Evolutionary conservation across 2,329 filamentous ascomycete species (phyloP).

Genomic region (Nemania bipapillata): DNA sequence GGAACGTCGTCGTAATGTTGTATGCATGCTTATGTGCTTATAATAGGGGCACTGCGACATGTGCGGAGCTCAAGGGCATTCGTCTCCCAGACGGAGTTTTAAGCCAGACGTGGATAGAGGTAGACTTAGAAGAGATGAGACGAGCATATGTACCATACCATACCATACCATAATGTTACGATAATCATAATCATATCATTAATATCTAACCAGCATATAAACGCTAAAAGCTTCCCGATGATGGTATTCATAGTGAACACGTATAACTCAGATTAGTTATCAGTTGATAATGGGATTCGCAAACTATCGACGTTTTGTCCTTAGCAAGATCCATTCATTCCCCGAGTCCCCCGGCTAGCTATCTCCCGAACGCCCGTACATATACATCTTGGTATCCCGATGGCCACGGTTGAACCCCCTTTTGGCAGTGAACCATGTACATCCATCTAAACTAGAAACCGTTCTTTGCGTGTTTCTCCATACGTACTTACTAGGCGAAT

Average conservation of each 20-base stretch:
- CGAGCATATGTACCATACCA: neutral
- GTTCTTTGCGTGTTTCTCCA: neutral
- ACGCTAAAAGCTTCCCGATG: neutral
- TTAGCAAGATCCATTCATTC: neutral
- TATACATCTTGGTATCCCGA: neutral
- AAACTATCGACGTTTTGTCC: neutral
- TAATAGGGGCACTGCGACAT: too few relatives aligned
- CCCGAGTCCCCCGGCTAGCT: neutral
- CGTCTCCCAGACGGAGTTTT: too few relatives aligned
- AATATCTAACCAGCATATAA: constrained; percentile 5
- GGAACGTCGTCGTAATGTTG: too few relatives aligned
- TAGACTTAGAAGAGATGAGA: neutral
- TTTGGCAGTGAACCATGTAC: neutral
- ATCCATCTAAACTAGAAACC: neutral
- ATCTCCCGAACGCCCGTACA: neutral
- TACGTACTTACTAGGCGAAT: neutral
- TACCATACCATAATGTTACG: neutral
- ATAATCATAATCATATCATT: constrained; percentile 1
- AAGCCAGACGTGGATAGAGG: neutral
- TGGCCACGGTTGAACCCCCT: neutral
- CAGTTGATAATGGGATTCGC: neutral
- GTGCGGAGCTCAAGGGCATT: too few relatives aligned
- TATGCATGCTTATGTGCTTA: neutral
- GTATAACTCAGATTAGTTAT: neutral
- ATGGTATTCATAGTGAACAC: neutral